These are phyloP conservation scores for Astrocystis sublimbata DNA, from an alignment of 495 filamentous ascomycete genomes.

Conservation along the genomic window DNA sequence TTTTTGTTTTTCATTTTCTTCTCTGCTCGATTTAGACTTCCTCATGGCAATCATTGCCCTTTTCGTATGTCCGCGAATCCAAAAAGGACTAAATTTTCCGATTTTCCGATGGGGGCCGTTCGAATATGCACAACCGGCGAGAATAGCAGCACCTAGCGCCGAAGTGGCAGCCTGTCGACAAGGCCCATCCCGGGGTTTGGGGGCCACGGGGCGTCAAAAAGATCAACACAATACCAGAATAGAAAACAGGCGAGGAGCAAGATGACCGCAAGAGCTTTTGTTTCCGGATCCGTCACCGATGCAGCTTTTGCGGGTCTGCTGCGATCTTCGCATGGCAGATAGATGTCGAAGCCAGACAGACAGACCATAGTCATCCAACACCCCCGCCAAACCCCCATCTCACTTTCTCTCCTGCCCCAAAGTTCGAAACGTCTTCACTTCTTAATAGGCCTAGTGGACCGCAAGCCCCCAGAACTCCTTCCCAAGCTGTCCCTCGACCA, in stretches of 20 bases:
- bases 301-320: no score
- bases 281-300: no score
- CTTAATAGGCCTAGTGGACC: no score
- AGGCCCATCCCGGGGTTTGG: conserved; percentile 5
- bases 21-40: not conserved
- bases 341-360: not conserved
- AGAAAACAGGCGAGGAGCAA: no score
- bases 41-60: not conserved
- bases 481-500: no score
- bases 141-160: not conserved
- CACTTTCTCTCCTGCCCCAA: no score
- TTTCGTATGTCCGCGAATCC: not conserved
- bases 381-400: no score
- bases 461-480: no score
- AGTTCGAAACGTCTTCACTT: not conserved
- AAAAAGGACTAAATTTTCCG: not conserved
- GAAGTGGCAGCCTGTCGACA: not conserved
- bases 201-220: not conserved
- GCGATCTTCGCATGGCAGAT: no score
- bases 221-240: not conserved
- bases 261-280: no score
- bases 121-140: not conserved
- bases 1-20: not conserved
- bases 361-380: no score
- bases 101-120: conserved; percentile 5